Base-by-base conservation (phyloP, 352 stramenopile species). In the Hyaloperonospora brassicae region DNA sequence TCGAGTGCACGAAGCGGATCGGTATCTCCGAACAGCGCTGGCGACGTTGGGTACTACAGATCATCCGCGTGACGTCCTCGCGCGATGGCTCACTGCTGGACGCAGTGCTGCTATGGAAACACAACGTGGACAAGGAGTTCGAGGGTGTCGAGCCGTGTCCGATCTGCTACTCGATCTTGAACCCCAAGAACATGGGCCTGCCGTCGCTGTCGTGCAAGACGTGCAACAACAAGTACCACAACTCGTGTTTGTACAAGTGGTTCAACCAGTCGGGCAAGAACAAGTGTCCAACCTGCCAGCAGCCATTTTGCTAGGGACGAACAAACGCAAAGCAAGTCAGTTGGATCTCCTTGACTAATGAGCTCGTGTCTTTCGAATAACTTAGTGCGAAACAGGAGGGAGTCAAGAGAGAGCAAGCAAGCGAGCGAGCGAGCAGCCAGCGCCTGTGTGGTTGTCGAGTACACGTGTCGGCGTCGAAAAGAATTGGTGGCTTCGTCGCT, bases 201-300 rank as follows among this genome's bases (percentile, higher is more conserved):
- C 88, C 88, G 34, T 90, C 84, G 31, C 57, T 96, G 54, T 68
- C 80, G 25, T 96, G 88, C 77, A 96, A 95, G 62, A 96, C 86
- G 27, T 96, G 88, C 75, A 73, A 66, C 50, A 96, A 95, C 77
- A 93, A 91, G 70, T 96, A 96, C 73, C 88, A 96, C 75, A 93
- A 92, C 66, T 89, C 82, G 62, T 96, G 88, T 62, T 71, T 96
- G 27, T 95, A 96, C 84, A 95, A 96, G 74, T 96, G 88, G 87
- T 96, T 96, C 69, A 93, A 92, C 68, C 89, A 95, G 58, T 95
- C 84, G 52, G 84, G 85, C 70, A 96, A 96, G 72, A 95, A 94
- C 80, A 95, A 93, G 67, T 96, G 88, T 50, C 87, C 88, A 50
- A 92, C 96, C 61, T 96, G 88, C 64, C 85, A 95, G 69, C 87